Evolutionary conservation across 2,329 filamentous ascomycete species (phyloP).

Genomic region (Bipolaris gigantea): DNA sequence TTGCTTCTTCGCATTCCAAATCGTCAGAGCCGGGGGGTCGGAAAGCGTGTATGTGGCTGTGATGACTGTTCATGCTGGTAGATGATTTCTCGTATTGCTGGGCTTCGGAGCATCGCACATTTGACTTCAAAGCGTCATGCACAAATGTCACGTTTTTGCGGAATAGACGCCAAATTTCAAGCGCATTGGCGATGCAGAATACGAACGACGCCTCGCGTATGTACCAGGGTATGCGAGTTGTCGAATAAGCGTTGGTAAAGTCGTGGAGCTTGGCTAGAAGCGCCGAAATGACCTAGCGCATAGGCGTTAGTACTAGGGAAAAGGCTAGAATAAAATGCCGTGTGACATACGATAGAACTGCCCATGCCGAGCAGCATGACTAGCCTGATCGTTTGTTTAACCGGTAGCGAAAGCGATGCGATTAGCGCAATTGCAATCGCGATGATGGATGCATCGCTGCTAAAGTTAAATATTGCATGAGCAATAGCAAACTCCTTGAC

Average conservation of each 20-base stretch:
- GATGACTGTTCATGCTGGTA: too few relatives aligned
- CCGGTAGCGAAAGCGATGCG: slow-evolving; percentile 52
- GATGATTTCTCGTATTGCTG: too few relatives aligned
- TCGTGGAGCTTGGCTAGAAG: slow-evolving; percentile 56
- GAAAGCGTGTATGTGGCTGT: too few relatives aligned
- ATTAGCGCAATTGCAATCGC: slow-evolving; percentile 60
- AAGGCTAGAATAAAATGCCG: neutral
- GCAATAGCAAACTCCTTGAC: slow-evolving; percentile 62
- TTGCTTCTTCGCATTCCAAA: too few relatives aligned
- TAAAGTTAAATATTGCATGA: slow-evolving; percentile 62
- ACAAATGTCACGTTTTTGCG: slow-evolving; percentile 47
- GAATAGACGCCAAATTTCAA: slow-evolving; percentile 57
- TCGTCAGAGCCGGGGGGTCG: too few relatives aligned
- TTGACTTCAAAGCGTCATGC: slow-evolving; percentile 11
- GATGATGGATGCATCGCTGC: slow-evolving; percentile 63
- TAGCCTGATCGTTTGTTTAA: slow-evolving; percentile 58
- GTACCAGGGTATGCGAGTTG: slow-evolving; percentile 54
- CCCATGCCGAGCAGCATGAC: slow-evolving; percentile 55
- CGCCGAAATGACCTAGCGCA: slow-evolving; percentile 43
- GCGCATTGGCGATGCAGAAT: slow-evolving; percentile 58
- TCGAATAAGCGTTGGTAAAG: slow-evolving; percentile 47
- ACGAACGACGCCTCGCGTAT: slow-evolving; percentile 57
- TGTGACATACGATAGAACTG: slow-evolving; percentile 50
- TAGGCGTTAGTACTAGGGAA: slow-evolving; percentile 2
- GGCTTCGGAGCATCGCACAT: neutral